Evolutionary conservation across 2,329 filamentous ascomycete genomes (phyloP), one percentile per base, ranked within the genome.

Genomic region (Tolypocladium capitatum): DNA sequence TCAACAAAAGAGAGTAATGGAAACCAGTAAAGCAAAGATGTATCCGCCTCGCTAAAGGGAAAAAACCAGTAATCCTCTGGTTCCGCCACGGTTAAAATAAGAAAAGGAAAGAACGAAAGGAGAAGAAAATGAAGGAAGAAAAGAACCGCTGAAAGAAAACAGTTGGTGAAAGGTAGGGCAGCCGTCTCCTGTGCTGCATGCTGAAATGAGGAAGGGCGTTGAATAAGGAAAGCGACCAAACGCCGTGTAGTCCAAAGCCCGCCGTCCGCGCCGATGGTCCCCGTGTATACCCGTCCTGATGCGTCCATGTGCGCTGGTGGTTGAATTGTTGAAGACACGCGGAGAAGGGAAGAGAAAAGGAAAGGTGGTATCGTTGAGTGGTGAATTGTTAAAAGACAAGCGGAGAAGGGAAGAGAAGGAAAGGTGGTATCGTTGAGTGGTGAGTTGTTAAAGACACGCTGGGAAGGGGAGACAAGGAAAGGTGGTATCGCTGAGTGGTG

Each of bases 381-480:
- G 13, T 28, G 11, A 27, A n/a, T 40, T 40, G 21, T 40, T n/a
- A 30, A 10, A 40, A n/a, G 8, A 27, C 21, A 40, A n/a, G 49
- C 20, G 48, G 46, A 32, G 43, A 51, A 46, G 36, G 49, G 20
- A 42, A 43, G 38, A 49, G 35, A 31, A 48, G 43, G 24, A 49
- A 49, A 46, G n/a, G n/a, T n/a, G n/a, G n/a, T n/a, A n/a, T n/a
- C n/a, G n/a, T n/a, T n/a, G n/a, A n/a, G n/a, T n/a, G n/a, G n/a
- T n/a, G n/a, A n/a, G n/a, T 41, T 41, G 24, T 41, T n/a, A 31
- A 10, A 41, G 8, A 28, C 21, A 41, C 16, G 49, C 20, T 48
- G 46, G 30, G 43, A 51, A 46, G 36, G 49, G n/a, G 42, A 43
- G 38, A 48, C 33, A 32, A 48, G 43, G 24, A 49, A 49, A 46